phyloP scores from a whole-genome alignment of 768 basidiomycete genomes.

The Boletus sp. region DNA sequence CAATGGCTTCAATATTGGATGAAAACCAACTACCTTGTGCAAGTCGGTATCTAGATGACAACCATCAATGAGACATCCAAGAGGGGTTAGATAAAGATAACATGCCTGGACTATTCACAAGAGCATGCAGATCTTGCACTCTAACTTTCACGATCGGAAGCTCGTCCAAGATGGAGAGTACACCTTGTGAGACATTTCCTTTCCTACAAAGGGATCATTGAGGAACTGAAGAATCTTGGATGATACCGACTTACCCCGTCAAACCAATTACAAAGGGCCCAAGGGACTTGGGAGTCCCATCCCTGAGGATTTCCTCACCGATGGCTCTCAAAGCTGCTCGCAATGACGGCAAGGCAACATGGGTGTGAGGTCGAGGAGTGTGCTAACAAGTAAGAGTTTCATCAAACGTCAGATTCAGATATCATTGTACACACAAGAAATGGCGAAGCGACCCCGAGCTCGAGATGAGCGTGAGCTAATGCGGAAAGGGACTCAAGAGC shows the following conservation, averaged over 20 bases:
- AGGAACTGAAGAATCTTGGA: neutral
- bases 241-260: constrained; percentile 59
- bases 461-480: constrained; percentile 76
- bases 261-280: constrained; percentile 82
- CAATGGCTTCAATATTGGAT: neutral
- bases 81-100: neutral
- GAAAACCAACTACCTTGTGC: constrained; percentile 44
- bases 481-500: constrained; percentile 78
- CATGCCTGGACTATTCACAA: constrained; percentile 56
- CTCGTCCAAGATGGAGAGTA: constrained; percentile 66
- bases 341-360: constrained; percentile 53
- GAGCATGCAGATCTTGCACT: constrained; percentile 53
- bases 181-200: constrained; percentile 82
- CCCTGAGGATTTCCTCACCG: constrained; percentile 50
- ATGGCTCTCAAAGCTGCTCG: constrained; percentile 54
- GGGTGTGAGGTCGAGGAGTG: constrained; percentile 78
- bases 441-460: constrained; percentile 76
- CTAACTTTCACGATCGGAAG: constrained; percentile 62
- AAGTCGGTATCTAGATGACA: constrained; percentile 47
- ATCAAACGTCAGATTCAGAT: neutral
- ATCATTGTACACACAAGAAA: constrained; percentile 59
- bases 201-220: constrained; percentile 40
- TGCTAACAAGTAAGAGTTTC: constrained; percentile 35
- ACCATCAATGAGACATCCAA: constrained; percentile 1
- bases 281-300: constrained; percentile 59